Evolutionary conservation across 139 green algal genomes (phyloP).

Genomic region (Tetradesmus obliquus): DNA sequence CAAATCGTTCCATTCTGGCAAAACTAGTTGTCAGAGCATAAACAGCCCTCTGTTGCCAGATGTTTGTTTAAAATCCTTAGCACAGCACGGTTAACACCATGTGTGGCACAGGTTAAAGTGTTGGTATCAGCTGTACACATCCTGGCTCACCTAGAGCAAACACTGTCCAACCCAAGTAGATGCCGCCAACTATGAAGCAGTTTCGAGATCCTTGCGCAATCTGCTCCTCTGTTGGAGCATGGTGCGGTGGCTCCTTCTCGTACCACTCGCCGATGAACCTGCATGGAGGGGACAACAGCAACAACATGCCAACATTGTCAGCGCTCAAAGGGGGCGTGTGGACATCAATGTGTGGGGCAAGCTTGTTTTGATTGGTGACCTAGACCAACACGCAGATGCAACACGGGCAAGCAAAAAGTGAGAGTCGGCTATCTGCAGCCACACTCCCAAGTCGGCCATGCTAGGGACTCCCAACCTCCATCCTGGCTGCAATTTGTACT

Average conservation of each 20-base stretch:
- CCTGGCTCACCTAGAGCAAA: conserved; percentile 35
- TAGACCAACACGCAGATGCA: too few relatives aligned
- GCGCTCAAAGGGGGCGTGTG: not conserved
- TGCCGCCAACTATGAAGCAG: conserved; percentile 59
- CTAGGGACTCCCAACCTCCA: too few relatives aligned
- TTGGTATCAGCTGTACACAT: too few relatives aligned
- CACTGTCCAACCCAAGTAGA: conserved; percentile 63
- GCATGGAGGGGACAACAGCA: not conserved
- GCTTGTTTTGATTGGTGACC: too few relatives aligned
- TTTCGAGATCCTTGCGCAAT: conserved; percentile 50
- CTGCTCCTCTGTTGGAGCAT: conserved; percentile 56
- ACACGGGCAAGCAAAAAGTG: too few relatives aligned
- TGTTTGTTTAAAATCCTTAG: not conserved
- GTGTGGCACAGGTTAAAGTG: too few relatives aligned
- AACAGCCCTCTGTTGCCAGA: not conserved
- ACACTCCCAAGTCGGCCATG: too few relatives aligned
- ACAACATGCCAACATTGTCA: not conserved
- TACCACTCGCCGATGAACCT: conserved; percentile 78
- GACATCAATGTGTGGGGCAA: too few relatives aligned
- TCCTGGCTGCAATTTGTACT: too few relatives aligned
- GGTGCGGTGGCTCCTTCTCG: conserved; percentile 30
- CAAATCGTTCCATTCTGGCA: not conserved
- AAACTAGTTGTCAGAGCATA: not conserved
- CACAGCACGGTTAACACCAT: too few relatives aligned
- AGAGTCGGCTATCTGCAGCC: too few relatives aligned